These are phyloP conservation scores for Angomonas deanei DNA, from an alignment of 208 protist species.

Conservation along the genomic window DNA sequence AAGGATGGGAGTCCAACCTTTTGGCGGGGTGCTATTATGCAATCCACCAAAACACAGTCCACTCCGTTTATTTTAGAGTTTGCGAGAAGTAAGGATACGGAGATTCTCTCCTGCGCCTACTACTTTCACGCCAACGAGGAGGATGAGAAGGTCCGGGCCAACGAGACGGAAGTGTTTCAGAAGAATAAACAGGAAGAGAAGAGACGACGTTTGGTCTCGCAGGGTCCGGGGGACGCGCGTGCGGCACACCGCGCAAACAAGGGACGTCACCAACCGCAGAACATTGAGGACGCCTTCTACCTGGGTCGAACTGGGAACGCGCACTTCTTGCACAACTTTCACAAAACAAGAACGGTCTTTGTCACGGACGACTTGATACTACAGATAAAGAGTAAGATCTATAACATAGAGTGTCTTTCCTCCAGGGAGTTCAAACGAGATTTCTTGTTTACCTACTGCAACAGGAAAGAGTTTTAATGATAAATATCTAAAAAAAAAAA, in stretches of 20 bases:
- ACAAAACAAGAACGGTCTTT: neutral
- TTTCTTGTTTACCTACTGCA: neutral
- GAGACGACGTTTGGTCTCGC: neutral
- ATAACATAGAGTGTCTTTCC: neutral
- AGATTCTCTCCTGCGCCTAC: slow-evolving; percentile 16
- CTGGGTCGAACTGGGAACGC: neutral
- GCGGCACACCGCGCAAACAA: neutral
- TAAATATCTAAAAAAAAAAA: slow-evolving; percentile 6
- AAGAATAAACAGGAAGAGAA: too few relatives aligned
- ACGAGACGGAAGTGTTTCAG: too few relatives aligned
- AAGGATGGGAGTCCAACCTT: neutral
- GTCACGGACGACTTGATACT: neutral
- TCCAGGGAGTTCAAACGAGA: neutral
- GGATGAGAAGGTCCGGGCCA: too few relatives aligned
- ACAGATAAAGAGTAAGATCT: neutral
- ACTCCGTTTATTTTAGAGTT: neutral
- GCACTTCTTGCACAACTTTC: neutral
- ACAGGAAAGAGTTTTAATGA: neutral
- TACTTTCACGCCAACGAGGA: slow-evolving; percentile 3
- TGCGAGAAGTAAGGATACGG: slow-evolving; percentile 8
- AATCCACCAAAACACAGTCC: neutral
- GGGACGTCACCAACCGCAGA: neutral
- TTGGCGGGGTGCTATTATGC: too few relatives aligned
- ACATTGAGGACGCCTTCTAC: neutral
- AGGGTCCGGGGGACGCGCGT: neutral